Base-by-base conservation (phyloP, 1,284 basidiomycete species). In the Inonotus hispidus region DNA sequence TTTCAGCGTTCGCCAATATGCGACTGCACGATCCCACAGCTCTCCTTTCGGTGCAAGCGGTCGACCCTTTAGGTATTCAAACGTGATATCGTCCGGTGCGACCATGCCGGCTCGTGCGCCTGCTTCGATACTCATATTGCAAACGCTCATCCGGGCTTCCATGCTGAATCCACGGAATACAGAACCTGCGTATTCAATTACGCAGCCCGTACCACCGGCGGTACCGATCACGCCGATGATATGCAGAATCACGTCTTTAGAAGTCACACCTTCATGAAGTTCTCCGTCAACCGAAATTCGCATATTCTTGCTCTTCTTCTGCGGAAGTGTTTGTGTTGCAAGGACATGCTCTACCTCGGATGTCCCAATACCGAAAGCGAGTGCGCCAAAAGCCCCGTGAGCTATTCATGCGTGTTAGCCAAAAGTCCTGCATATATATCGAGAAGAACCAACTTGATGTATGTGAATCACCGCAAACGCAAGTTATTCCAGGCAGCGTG, bases 101-200 rank as follows among this genome's bases (percentile, higher is more conserved):
- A 98, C 85, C 93, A 98, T 95, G 61, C 95, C 95, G 5, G 93
- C 93, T 69, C 95, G 85, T 65, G 95, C 95, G 71, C 95, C 95
- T 63, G 87, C 95, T 75, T 98, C 95, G 72, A 98, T 97, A 65
- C 92, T 94, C 95, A 98, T 98, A 78, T 98, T 98, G 76, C 94
- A 97, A 67, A 94, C 93, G 68, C 92, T 95, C 94, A 97, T 97
- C 56, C 94, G 85, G 43, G 91, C 93, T 73, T 98, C 95, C 93
- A 97, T 95, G 70, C 90, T 93, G 71, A 97, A 90, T 14, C 82
- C 82, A 63, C 93, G 91, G 75, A 98, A 93, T 58, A 95, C 92
- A 1, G 90, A 91, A 7, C 95, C 95, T 55, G 93, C 88, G 71
- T 91, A 98, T 75, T 98, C 95, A 71, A 98, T 95, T 65, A 97